Base-by-base conservation (phyloP, 352 stramenopile genomes). In the Globisporangium emineosum region DNA sequence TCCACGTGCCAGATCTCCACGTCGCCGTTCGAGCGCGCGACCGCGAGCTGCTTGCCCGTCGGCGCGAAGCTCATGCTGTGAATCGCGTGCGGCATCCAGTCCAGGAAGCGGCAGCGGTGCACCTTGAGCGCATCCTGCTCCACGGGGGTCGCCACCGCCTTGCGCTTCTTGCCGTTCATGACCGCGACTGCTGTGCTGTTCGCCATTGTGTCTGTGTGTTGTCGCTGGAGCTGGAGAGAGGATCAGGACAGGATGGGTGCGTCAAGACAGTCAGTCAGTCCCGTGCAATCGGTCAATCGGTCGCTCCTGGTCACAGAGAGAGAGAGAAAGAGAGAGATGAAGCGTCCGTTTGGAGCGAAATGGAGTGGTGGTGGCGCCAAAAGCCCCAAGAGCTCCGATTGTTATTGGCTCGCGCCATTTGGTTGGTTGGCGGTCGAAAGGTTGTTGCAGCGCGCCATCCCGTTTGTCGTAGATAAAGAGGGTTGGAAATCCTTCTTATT, bases 21-120 rank as follows among this genome's bases (percentile, higher is more conserved):
- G 67, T 94, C 83, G 50, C 88, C 88, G 60, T 83, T 92, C 53
- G 78, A 78, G 49, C 86, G 85, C 43, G 84, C 88, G 21, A 96
- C 83, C 13, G 88, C 88, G 60, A 96, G 58, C 45, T 82, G 73
- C 59, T 85, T 72, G 30, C 82, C 81, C 2, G 58, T 23, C 3
- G 72, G 65, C 59, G 83, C 89, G 60, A 91, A 94, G 49, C 70
- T 66, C 60, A 91, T 69, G 30, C 73, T 73, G 62, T 91, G 76
- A 13, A 93, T 77, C 49, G 83, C 84, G 25, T 86, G 65, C 27
- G 86, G 86, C 81, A 93, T 89, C 78, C 83, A 93, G 64, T 94
- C 83, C 58, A 94, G 77, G 62, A 94, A 94, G 62, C 86, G 86
- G 65, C 86, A 94, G 47, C 86, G 86, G 65, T 94, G 86, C 57